Evolutionary conservation across 306 rosid species (phyloP).

Genomic region (Citrullus colocynthis): DNA sequence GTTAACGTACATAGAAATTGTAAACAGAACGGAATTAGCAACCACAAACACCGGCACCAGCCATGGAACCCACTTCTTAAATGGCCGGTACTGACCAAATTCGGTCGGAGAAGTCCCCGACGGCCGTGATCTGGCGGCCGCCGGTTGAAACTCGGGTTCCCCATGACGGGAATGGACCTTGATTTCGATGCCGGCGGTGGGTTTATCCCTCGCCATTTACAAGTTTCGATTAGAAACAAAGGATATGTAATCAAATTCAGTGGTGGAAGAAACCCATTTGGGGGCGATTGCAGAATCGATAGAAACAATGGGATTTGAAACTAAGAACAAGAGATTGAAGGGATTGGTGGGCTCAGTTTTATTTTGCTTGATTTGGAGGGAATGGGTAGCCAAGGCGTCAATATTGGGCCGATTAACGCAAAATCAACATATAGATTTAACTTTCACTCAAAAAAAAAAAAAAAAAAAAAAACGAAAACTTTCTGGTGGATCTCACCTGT

Average conservation of each 20-base stretch:
- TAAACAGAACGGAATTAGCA: conserved; percentile 1
- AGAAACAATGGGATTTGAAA: not conserved
- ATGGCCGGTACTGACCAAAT: not conserved
- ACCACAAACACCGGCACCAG: conserved; percentile 12
- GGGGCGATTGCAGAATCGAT: not conserved
- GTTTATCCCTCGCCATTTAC: not conserved
- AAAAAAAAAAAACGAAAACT: not conserved
- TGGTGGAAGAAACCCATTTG: not conserved
- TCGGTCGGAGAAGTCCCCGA: not conserved
- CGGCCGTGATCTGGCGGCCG: not conserved
- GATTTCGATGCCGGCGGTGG: not conserved
- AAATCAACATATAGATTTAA: not conserved
- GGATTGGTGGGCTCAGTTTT: not conserved
- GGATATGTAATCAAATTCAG: not conserved
- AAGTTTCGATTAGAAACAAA: not conserved
- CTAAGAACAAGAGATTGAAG: not conserved
- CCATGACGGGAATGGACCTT: not conserved
- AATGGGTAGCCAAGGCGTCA: not conserved
- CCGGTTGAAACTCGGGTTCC: not conserved
- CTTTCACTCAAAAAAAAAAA: not conserved
- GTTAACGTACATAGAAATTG: conserved; percentile 8
- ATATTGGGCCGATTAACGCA: not conserved
- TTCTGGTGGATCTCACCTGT: conserved; percentile 3
- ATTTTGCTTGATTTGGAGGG: conserved; percentile 4
- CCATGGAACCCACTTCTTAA: conserved; percentile 10